Conservation (phyloP, 768 basidiomycete species). For the Auriscalpium orientale region DNA sequence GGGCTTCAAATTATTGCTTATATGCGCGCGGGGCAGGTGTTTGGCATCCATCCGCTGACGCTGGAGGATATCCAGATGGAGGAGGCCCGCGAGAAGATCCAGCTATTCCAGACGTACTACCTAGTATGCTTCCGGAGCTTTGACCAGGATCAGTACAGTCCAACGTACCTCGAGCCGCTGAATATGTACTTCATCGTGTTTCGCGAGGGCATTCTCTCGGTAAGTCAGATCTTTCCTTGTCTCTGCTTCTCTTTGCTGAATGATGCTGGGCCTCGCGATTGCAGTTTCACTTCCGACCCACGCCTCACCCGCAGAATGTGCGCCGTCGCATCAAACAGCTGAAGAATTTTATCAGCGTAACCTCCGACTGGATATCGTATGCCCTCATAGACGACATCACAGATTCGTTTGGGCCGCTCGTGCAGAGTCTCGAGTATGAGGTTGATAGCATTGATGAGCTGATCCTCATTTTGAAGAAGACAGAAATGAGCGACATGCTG, state of each 20-base stretch:
- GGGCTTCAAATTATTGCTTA: background rate
- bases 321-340: constrained; percentile 97
- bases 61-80: constrained; percentile 99
- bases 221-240: constrained; percentile 31
- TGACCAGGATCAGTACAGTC: constrained; percentile 96
- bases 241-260: background rate
- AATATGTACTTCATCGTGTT: constrained; percentile 99
- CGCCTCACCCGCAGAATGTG: constrained; percentile 96
- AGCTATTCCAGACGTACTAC: constrained; percentile 97
- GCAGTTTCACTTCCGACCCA: constrained; percentile 95
- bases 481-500: constrained; percentile 97
- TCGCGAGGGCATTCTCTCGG: constrained; percentile 91
- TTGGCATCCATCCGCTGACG: constrained; percentile 93
- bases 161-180: constrained; percentile 93
- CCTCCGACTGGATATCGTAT: constrained; percentile 99
- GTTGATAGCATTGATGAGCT: constrained; percentile 99
- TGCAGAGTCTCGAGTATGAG: constrained; percentile 98
- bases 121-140: constrained; percentile 98
- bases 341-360: constrained; percentile 97
- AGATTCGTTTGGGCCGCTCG: constrained; percentile 96
- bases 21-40: constrained; percentile 50
- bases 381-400: constrained; percentile 99
- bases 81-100: constrained; percentile 99
- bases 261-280: background rate
- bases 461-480: constrained; percentile 91